These are phyloP conservation scores for Chenopodium berlandieri DNA, from an alignment of 148 eudicot species.

Conservation along the genomic window DNA sequence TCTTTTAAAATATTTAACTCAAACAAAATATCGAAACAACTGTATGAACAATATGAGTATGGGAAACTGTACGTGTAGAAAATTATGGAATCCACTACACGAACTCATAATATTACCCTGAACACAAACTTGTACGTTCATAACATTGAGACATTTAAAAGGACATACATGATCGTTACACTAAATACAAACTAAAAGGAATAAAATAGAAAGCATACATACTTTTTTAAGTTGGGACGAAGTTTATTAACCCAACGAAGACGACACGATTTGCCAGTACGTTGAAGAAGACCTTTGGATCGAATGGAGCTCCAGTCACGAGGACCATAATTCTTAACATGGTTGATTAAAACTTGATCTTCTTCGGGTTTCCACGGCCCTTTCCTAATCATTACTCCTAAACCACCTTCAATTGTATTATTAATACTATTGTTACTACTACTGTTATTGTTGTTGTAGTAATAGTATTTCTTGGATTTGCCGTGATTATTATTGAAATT, in stretches of 20 bases:
- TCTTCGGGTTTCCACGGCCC: conserved; percentile 93
- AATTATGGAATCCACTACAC: no score
- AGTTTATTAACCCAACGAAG: conserved; percentile 98
- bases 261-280: conserved; percentile 92
- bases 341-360: conserved; percentile 62
- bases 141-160: no score
- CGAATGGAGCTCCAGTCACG: conserved; percentile 99
- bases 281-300: conserved; percentile 87
- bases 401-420: background rate
- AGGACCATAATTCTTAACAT: conserved; percentile 69
- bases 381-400: conserved; percentile 33
- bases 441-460: background rate
- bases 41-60: no score
- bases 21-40: no score
- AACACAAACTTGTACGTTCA: no score
- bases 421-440: background rate
- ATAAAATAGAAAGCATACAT: background rate
- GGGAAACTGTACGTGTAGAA: no score
- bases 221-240: conserved; percentile 84
- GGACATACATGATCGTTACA: no score
- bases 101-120: no score
- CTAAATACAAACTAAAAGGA: background rate
- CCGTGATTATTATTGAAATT: background rate
- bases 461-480: background rate
- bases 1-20: no score